Evolutionary conservation across 257 asterid species (phyloP), one percentile per base, ranked within the genome.

Genomic region (Phtheirospermum japonicum): DNA sequence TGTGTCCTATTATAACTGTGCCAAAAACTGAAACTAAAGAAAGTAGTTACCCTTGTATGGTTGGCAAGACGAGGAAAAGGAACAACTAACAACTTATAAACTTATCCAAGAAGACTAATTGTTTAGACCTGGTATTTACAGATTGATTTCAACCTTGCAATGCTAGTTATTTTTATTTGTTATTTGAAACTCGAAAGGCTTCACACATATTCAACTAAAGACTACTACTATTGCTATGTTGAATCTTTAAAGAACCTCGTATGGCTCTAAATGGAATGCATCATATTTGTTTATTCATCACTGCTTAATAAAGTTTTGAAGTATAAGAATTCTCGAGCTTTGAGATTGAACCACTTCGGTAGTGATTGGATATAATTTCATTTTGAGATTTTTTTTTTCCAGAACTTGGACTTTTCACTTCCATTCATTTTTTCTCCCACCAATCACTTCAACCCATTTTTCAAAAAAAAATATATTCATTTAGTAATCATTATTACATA

Each of bases 241-340:
- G 40, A 23, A 64, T 53, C 50, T 31, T 49, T 16, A 14, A 65
- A 53, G 54, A 36, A 65, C 40, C 54, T 60, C 28, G 28, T 23
- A 1, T 1, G 1, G 28, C 28, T 23, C 28, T 23, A 23, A 23
- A 23, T 23, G 28, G 28, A 23, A 3, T 23, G 28, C 28, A 23
- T 23, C 28, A 23, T 23, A 23, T 1, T 23, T 23, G 28, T 3
- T 23, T 23, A 23, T 23, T 23, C 28, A 23, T 1, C 28, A 3
- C 28, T 23, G 28, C 28, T 23, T 23, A 23, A 23, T 23, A 37
- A 48, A 59, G 37, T 23, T 5, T 11, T 52, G 58, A 49, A 57
- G 30, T 36, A 37, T 19, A 12, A 36, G 17, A 39, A 19, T 11
- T 7, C 4, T 12, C 2, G 26, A 50, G 59, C 49, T 49, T 9